Base-by-base conservation (phyloP, 2,329 filamentous ascomycete genomes). In the Graphilbum sp. region DNA sequence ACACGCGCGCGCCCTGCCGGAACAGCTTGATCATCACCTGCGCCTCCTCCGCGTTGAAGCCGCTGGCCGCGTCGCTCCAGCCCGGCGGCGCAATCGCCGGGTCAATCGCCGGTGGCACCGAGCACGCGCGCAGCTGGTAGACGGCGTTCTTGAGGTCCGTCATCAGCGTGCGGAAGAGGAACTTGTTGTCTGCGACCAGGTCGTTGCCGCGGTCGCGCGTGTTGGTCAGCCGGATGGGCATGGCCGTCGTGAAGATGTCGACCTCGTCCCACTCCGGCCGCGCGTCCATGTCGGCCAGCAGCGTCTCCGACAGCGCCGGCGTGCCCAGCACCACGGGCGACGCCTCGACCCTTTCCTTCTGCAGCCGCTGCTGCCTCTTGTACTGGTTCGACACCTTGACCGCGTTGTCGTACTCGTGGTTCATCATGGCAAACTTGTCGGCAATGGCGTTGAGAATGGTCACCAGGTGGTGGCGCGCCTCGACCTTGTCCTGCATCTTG, bases 351-450 rank as follows among this genome's bases (percentile, higher is more conserved):
- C 37, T 37, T 20, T 36, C 29, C 39, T 43, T 41, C 41, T 84
- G 79, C 45, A 80, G 72, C 13, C 69, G 71, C 51, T 82, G 83
- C 35, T 77, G 69, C 50, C 79, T 82, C 12, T 86, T 93, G 5
- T 94, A 68, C 59, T 96, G 96, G 33, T 93, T 81, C 12, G 86
- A 94, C 5, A 94, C 68, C 60, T 96, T 98, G 34, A 94, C 82
- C 15, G 90, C 86, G 56, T 98, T 98, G 29, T 79, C 72, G 53
- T 93, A 96, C 55, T 96, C 86, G 40, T 84, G 72, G 53, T 98
- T 98, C 90, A 99, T 98, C 3, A 86, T 78, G 2, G 87, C 87
- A 53, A 98, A 96, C 54, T 98, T 99, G 53, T 98, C 90, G 35
- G 84, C 90, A 48, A 98, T 96, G 10, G 92, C 90, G 57, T 96